Evolutionary conservation across 192 early-diverging fungal genomes (phyloP).

Genomic region (Allomyces macrogynus): DNA sequence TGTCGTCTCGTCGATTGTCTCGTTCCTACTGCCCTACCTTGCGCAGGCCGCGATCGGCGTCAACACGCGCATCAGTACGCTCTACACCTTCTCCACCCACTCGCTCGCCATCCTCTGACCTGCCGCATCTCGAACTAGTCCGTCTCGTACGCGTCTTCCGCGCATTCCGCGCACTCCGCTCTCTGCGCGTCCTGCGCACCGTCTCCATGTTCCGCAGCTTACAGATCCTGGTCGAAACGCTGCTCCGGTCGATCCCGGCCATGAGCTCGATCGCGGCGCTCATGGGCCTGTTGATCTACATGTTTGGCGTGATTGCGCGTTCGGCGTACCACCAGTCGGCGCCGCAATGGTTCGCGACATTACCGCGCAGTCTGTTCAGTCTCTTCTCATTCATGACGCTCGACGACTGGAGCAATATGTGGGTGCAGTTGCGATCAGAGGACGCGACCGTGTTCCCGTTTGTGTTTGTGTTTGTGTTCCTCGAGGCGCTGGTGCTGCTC

Average conservation of each 20-base stretch:
- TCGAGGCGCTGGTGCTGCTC: not conserved
- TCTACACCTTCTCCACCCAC: not conserved
- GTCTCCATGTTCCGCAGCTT: slow-evolving; percentile 1
- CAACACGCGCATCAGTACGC: not conserved
- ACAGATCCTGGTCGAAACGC: not conserved
- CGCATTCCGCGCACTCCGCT: slow-evolving; percentile 5
- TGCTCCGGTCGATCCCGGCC: slow-evolving; percentile 3
- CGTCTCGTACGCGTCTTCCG: slow-evolving; percentile 1
- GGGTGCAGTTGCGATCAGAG: not conserved
- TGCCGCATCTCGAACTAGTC: not conserved
- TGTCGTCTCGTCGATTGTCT: not conserved
- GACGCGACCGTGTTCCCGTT: not conserved
- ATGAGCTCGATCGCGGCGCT: not conserved
- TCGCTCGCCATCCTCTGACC: not conserved
- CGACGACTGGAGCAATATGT: not conserved
- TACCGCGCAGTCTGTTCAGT: not conserved
- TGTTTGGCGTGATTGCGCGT: not conserved
- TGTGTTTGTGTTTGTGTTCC: not conserved
- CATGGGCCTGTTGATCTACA: slow-evolving; percentile 1
- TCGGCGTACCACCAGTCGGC: not conserved
- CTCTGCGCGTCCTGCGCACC: slow-evolving; percentile 3
- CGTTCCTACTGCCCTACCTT: slow-evolving; percentile 2
- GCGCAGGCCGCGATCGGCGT: not conserved
- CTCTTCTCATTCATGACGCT: not conserved
- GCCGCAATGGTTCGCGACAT: not conserved